These are phyloP conservation scores for Handroanthus guayacan DNA, from an alignment of 257 asterid species.

Conservation along the genomic window DNA sequence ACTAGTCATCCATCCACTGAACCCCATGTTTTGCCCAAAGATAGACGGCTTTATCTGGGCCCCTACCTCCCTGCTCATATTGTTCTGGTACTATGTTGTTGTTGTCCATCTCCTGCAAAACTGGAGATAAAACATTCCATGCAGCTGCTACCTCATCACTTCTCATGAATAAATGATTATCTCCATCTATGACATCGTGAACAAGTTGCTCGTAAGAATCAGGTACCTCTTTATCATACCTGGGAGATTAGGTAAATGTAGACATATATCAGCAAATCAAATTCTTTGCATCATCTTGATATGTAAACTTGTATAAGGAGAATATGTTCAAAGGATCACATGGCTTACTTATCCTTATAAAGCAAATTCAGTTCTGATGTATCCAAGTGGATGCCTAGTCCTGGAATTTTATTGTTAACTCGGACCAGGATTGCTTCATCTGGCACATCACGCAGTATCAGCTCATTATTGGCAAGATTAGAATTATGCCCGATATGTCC, in stretches of 20 bases:
- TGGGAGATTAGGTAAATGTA: constrained; percentile 8
- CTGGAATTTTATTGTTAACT: constrained; percentile 61
- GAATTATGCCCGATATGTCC: constrained; percentile 32
- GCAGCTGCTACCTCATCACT: constrained; percentile 61
- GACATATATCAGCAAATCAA: not conserved
- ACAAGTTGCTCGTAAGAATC: constrained; percentile 63
- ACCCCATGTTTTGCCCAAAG: constrained; percentile 59
- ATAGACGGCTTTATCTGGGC: constrained; percentile 52
- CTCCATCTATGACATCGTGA: constrained; percentile 59
- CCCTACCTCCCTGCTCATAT: constrained; percentile 50
- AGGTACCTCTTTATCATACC: constrained; percentile 53
- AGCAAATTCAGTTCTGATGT: constrained; percentile 62
- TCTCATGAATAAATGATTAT: constrained; percentile 62
- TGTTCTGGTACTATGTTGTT: constrained; percentile 38
- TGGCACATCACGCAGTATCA: constrained; percentile 54
- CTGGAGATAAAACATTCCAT: constrained; percentile 52
- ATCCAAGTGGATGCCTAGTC: constrained; percentile 57
- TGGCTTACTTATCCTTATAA: constrained; percentile 58
- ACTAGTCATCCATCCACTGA: constrained; percentile 49
- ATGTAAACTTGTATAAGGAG: not conserved
- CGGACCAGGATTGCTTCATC: constrained; percentile 56
- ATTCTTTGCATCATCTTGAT: not conserved
- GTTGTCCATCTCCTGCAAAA: constrained; percentile 48
- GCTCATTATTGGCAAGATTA: constrained; percentile 51
- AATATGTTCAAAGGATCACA: not conserved